Evolutionary conservation across 164 flowering plant species (phyloP), one percentile per base, ranked within the genome.

Genomic region (Nymphaea thermarum): DNA sequence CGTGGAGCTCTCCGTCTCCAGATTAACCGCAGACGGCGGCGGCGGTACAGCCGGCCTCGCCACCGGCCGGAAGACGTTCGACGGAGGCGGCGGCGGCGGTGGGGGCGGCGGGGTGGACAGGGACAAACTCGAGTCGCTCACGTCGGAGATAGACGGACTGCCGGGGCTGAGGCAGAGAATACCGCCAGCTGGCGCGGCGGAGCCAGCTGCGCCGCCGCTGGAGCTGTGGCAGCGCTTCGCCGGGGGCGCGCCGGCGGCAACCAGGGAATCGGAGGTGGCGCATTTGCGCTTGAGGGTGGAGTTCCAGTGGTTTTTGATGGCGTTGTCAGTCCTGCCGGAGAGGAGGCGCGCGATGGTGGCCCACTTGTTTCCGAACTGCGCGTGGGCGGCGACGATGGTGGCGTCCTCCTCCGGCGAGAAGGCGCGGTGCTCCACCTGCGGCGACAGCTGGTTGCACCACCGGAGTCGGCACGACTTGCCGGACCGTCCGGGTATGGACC

Each of bases 371-470:
- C 97, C 97, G 62, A 80, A 83, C 67, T 80, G 72, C 0, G 87
- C 87, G 65, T 91, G 97, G 42, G 93, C 95, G n/a, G 77, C n/a
- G 60, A 86, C 43, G 65, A 91, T 89, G n/a, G 84, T 76, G 5
- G 82, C 93, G 66, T 91, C 97, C 73, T 91, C 97, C 12, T 87
- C 97, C 7, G 90, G 60, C 8, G 84, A 71, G 70, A 91, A 91
- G 0, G 95, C 78, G 8, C 88, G 66, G 78, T 86, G 93, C 78
- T 91, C 91, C 7, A 91, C 97, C 72, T 85, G 80, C 16, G 91
- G 98, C 0, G 91, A 86, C 5, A 91, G 85, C 82, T 89, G 98
- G 71, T 92, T 90, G 67, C 93, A 90, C 98, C 98, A 92, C 65
- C 98, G 85, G 2, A 92, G 79, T 42, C 98, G 77, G 75, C 98